Percentiles rank a stretch among this genome's conserved stretches.
Evolutionary conservation across 768 basidiomycete genomes (phyloP).

Genomic region (Botryobasidium botryosum): DNA sequence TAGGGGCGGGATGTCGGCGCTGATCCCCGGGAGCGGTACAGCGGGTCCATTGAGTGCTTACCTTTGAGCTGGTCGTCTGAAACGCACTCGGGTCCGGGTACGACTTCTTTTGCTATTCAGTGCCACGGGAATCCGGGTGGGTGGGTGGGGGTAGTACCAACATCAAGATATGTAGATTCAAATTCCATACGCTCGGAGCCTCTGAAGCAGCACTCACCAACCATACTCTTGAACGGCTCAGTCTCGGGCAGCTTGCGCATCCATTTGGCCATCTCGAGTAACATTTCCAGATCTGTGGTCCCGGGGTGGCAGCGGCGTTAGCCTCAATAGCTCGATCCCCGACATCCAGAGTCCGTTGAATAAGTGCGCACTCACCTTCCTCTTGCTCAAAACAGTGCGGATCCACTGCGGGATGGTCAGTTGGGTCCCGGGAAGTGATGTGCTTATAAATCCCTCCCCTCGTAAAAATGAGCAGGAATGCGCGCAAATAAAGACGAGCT

Average conservation of each 20-base stretch:
- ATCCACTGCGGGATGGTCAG: constrained; percentile 22
- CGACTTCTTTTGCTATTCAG: background rate
- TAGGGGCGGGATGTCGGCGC: too few species aligned
- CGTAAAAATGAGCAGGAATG: background rate
- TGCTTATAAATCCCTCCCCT: constrained; percentile 7
- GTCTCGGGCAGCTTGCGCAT: constrained; percentile 18
- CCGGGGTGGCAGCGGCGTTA: too few species aligned
- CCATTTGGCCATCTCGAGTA: constrained; percentile 10
- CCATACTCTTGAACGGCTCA: background rate
- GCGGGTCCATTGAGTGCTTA: too few species aligned
- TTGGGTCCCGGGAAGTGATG: constrained; percentile 22
- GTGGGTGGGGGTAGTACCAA: too few species aligned
- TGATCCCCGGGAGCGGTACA: too few species aligned
- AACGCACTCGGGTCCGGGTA: background rate
- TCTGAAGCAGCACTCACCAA: background rate
- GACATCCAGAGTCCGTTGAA: constrained; percentile 13
- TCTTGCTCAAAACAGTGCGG: constrained; percentile 15
- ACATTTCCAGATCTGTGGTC: background rate
- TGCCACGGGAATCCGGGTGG: too few species aligned
- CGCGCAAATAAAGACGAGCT: background rate
- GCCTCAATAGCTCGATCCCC: too few species aligned
- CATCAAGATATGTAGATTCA: background rate
- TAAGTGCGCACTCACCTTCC: constrained; percentile 3
- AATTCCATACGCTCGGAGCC: background rate
- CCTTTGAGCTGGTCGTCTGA: background rate